Base-by-base conservation (phyloP, 345 rosid genomes). In the Eucalyptus caleyi region DNA sequence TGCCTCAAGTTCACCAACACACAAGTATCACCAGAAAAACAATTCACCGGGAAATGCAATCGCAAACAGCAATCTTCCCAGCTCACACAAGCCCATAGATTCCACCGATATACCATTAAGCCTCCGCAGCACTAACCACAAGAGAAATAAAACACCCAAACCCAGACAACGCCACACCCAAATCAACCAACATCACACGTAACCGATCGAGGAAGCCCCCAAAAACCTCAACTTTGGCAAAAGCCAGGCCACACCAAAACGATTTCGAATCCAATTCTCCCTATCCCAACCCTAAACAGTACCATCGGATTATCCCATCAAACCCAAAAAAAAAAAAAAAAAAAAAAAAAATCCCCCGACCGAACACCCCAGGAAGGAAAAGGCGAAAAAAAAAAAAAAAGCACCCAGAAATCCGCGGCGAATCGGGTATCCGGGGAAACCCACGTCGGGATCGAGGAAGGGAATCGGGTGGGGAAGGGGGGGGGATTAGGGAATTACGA, bases 401-500 rank as follows among this genome's bases (percentile, higher is more conserved):
- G 32, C 32, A 85, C 87, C 87, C 45, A 19, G 5, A 15, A 40
- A 86, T 19, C 40, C 56, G 16, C 88, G 26, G 26, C 42, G 27
- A 86, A 86, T n/a, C 88, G 27, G 30, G 7, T 4, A 86, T 56
- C 23, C 67, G n/a, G 16, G 18, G 51, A 50, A 50, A 50, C 51
- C 51, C 51, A 50, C 51, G 51, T 50, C 51, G 51, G 45, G 87
- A 47, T 21, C 83, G 30, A 82, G 86, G 27, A 3, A 40, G 14
- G 8, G 27, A 77, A 69, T 69, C 81, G 44, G 83, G 15, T 15
- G 51, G 11, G 19, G 37, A 1, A 7, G 8, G 4, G 5, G 16
- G 30, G 8, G 34, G 9, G 34, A 27, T 6, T 14, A 14, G 34
- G 34, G 15, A 27, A 27, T 60, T 21, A 96, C 98, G 95, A 95